Base-by-base conservation (phyloP, 176 grass and related monocot genomes). In the Carex parvula region DNA sequence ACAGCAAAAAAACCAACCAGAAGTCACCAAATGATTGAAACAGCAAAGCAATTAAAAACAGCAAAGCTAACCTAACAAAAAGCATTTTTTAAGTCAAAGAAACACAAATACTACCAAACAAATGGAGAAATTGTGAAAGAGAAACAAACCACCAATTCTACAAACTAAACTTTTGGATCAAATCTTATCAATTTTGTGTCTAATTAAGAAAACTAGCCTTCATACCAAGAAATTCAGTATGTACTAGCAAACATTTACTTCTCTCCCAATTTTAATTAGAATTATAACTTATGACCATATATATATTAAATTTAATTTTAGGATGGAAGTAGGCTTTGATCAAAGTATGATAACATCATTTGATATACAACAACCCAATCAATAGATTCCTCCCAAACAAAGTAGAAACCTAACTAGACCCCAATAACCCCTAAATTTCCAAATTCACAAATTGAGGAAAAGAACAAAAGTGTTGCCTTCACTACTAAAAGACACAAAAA, bases 11-110 rank as follows among this genome's bases (percentile, higher is more conserved):
- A 32, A 56, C 13, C 13, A 77, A 6, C 72, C 50, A 62, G 8
- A 77, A 77, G 9, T 55, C 72, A 77, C 72, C 72, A 77, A 76
- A 76, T 55, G 72, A 77, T 77, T 77, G 22, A 56, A 77, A 54
- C 72, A 77, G 44, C 50, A 32, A 77, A 55, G 13, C 50, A 21
- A 56, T 77, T 55, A 55, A 77, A 54, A 55, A 77, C 18, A 62
- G 60, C 33, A 35, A 77, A 55, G 24, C 50, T 54, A 77, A 77
- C 72, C 72, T 77, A 77, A 77, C 50, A 56, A 74, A 74, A 42
- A 10, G 8, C 70, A 74, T 53, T 77, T 55, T 77, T 55, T 6
- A 32, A 76, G 22, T 55, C 20, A 55, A 77, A 30, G 24, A 77
- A 56, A 44, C 48, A 56, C 6, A 77, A 8, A 24, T 56, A 3